phyloP scores from a whole-genome alignment of 345 rosid species.

The Physaria fendleri region DNA sequence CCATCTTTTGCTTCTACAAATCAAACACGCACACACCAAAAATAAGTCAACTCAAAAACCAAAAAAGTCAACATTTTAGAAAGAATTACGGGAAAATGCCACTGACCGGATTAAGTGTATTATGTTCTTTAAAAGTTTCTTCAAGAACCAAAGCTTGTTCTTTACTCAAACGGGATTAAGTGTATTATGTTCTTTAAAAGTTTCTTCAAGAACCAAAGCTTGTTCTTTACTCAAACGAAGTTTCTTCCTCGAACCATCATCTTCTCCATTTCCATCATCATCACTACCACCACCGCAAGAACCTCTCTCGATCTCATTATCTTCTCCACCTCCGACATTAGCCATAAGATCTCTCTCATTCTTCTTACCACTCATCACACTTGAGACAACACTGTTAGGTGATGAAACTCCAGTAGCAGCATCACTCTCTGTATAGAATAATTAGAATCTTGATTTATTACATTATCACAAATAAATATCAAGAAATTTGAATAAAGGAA shows the following conservation, averaged over 20 bases:
- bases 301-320: constrained; percentile 57
- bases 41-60: background rate
- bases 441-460: background rate
- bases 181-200: constrained; percentile 83
- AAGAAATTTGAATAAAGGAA: background rate
- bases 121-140: constrained; percentile 85
- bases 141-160: constrained; percentile 80
- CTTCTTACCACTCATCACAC: constrained; percentile 65
- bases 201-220: constrained; percentile 76
- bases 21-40: background rate
- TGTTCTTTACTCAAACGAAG: constrained; percentile 81
- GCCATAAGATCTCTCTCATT: constrained; percentile 52
- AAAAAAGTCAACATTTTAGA: background rate
- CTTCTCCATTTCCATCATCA: constrained; percentile 69
- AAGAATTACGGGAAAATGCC: constrained; percentile 30
- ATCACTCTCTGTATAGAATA: constrained; percentile 44
- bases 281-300: constrained; percentile 60
- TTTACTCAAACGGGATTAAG: constrained; percentile 72
- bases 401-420: constrained; percentile 61
- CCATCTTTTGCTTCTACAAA: constrained; percentile 76
- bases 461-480: background rate
- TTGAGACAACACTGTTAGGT: constrained; percentile 81
- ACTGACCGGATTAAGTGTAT: constrained; percentile 89
- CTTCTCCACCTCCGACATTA: constrained; percentile 32
- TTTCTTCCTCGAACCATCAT: constrained; percentile 74